phyloP scores from a whole-genome alignment of 1,139 yeast species.

The Candida albicans region DNA sequence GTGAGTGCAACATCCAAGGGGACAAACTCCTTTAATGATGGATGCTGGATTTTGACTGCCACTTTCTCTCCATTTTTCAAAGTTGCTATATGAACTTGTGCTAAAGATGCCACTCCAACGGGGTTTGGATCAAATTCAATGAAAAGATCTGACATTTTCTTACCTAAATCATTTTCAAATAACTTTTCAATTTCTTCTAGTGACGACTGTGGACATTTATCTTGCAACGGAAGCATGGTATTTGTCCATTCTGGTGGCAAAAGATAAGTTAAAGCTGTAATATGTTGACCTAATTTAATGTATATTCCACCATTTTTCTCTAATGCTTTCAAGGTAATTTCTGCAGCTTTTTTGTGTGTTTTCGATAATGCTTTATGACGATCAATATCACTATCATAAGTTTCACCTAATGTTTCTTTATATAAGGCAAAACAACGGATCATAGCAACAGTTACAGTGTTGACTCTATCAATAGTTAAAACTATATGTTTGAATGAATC shows the following conservation, averaged over 20 bases:
- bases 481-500: constrained; percentile 33
- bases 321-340: constrained; percentile 73
- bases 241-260: constrained; percentile 94
- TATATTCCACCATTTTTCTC: constrained; percentile 89
- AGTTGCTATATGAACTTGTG: constrained; percentile 87
- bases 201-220: constrained; percentile 82
- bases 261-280: constrained; percentile 86
- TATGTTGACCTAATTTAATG: constrained; percentile 92
- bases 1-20: constrained; percentile 87
- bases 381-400: constrained; percentile 49
- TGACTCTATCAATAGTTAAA: constrained; percentile 54
- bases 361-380: constrained; percentile 53
- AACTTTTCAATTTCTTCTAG: constrained; percentile 64
- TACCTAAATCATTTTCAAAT: constrained; percentile 67
- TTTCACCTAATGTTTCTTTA: constrained; percentile 51
- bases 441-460: constrained; percentile 66
- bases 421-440: constrained; percentile 64
- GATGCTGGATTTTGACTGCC: constrained; percentile 95
- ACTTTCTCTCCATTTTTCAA: constrained; percentile 69
- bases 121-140: constrained; percentile 68
- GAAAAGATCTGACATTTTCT: constrained; percentile 64
- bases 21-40: constrained; percentile 80
- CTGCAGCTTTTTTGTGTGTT: constrained; percentile 73
- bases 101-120: constrained; percentile 92
- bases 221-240: constrained; percentile 92